Evolutionary conservation across 2,329 filamentous ascomycete species (phyloP), one percentile per base, ranked within the genome.

Genomic region (Beauveria sp.): DNA sequence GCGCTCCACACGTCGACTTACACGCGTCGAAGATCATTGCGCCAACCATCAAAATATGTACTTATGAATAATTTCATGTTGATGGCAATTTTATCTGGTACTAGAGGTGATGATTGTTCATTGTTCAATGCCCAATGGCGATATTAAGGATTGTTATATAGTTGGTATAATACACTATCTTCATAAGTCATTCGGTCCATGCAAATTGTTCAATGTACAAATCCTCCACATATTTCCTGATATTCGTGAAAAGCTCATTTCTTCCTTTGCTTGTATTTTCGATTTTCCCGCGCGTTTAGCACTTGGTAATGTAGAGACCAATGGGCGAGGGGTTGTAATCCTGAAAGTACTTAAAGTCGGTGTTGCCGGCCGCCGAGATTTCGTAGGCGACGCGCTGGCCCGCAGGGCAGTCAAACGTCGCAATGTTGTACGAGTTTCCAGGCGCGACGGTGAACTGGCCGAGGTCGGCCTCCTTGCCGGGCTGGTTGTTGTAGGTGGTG

Each of bases 321-420:
- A 77, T 69, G n/a, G 76, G 74, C 43, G 71, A 73, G 5, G 75
- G 75, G 67, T 86, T 86, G 66, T 76, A 86, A 69, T 89, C 84
- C 73, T 90, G 79, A 74, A 88, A 87, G 72, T 81, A 89, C 61
- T 80, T 72, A 44, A 89, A 70, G 53, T 75, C 68, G 44, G 84
- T 84, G 64, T 73, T 74, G 3, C 79, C 81, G 6, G 73, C 73
- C 26, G 56, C 63, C 52, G 73, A 77, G 66, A 88, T 76, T 73
- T 83, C 75, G 65, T 80, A 82, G 2, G 72, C 73, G 20, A 87
- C 70, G 20, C 75, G 75, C 69, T 80, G 57, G 2, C 82, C 83
- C 52, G 78, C 80, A 0, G 79, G 78, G 67, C 85, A 88, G 16
- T 72, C 67, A 67, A 84, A 84, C 9, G 76, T 81, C 8, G 75